Evolutionary conservation across 495 filamentous ascomycete species (phyloP).

Genomic region (Friedmanniomyces simplex): DNA sequence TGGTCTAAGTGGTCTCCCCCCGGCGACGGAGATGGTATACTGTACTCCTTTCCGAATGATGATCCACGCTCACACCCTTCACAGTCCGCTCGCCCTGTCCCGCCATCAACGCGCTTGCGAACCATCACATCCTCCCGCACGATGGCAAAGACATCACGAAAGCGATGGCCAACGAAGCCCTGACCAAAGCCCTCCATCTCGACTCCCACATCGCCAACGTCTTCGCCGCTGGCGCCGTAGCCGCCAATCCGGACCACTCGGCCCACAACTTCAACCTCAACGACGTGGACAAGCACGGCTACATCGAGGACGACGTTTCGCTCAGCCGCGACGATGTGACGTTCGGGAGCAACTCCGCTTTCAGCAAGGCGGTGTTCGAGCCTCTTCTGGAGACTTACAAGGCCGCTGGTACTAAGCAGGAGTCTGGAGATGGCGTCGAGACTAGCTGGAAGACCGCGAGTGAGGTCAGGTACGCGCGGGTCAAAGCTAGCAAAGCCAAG

Average conservation of each 20-base stretch:
- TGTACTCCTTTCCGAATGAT: neutral
- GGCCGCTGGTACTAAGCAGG: neutral
- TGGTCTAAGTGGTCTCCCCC: neutral
- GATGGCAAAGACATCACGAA: slow-evolving; percentile 1
- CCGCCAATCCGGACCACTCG: neutral
- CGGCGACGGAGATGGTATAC: neutral
- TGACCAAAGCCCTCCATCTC: neutral
- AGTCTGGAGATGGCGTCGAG: neutral
- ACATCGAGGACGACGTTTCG: slow-evolving; percentile 32
- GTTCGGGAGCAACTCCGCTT: neutral
- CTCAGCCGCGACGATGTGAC: slow-evolving; percentile 24
- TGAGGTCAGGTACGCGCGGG: neutral
- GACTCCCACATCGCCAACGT: slow-evolving; percentile 1
- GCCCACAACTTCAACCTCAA: slow-evolving; percentile 24
- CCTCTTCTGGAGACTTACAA: neutral
- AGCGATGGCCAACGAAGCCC: neutral
- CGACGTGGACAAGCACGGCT: slow-evolving; percentile 24
- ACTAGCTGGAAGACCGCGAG: neutral
- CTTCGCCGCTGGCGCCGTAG: neutral
- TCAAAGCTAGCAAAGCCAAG: neutral
- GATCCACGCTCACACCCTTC: neutral
- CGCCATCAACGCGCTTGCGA: slow-evolving; percentile 9
- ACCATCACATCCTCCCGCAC: slow-evolving; percentile 6
- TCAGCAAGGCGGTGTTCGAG: neutral
- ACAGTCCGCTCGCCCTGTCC: slow-evolving; percentile 3